A percentile compares a stretch with the other conserved stretches of the same genome.
These are phyloP conservation scores for Phytopythium chamaehyphon DNA, from an alignment of 352 stramenopile species.

Conservation along the genomic window DNA sequence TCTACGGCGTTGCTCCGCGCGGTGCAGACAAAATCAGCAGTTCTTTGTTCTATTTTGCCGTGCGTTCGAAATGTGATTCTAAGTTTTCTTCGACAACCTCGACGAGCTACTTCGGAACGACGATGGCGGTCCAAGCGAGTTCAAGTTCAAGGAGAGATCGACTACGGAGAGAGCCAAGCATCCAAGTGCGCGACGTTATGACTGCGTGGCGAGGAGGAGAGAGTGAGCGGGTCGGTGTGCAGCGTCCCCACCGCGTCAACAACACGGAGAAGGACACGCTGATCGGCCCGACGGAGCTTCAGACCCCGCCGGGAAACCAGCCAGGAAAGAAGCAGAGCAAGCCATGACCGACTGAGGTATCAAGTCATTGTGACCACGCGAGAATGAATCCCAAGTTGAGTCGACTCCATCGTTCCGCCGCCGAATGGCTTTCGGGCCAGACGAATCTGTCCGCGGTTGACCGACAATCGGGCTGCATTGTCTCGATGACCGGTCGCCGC, in stretches of 20 bases:
- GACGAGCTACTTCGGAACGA: constrained; percentile 1
- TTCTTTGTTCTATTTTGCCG: constrained; percentile 7
- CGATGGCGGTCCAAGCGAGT: background rate
- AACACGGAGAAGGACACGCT: constrained; percentile 3
- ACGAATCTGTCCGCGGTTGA: background rate
- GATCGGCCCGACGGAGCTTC: constrained; percentile 3
- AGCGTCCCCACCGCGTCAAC: constrained; percentile 2
- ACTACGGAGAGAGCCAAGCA: background rate
- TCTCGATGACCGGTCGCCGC: constrained; percentile 3
- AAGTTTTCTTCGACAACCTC: background rate
- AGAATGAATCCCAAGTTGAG: constrained; percentile 4
- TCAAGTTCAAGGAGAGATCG: background rate
- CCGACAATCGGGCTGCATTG: constrained; percentile 2
- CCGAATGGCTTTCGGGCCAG: background rate
- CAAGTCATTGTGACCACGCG: constrained; percentile 2
- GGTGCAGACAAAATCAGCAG: constrained; percentile 4
- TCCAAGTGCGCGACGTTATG: constrained; percentile 1
- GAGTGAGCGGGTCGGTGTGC: constrained; percentile 3
- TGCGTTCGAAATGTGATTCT: constrained; percentile 2
- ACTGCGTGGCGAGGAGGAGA: constrained; percentile 4
- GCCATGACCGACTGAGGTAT: constrained; percentile 3
- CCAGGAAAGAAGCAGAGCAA: constrained; percentile 6
- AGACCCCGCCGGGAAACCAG: constrained; percentile 1
- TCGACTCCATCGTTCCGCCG: constrained; percentile 7
- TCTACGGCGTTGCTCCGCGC: background rate